Conservation (phyloP, 2,329 filamentous ascomycete species). For the Ambrosiella beaveri region DNA sequence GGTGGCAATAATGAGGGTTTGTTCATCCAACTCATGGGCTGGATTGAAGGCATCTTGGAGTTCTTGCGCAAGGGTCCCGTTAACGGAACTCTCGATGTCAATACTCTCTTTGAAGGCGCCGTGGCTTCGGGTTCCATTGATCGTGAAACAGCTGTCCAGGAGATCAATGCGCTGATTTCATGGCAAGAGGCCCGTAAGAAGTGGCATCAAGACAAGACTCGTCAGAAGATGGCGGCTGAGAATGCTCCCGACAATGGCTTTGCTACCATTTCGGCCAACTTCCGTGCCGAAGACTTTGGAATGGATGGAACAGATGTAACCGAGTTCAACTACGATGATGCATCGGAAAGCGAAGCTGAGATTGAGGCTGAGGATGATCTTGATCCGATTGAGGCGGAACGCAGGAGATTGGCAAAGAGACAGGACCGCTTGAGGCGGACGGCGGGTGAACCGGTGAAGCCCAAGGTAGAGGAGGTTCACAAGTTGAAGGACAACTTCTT, state of each 20-base stretch:
- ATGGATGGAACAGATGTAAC: conserved; percentile 72
- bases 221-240: conserved; percentile 96
- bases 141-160: conserved; percentile 51
- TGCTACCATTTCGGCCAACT: conserved; percentile 37
- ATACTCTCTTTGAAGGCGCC: conserved; percentile 74
- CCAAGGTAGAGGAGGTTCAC: conserved; percentile 57
- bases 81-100: conserved; percentile 82
- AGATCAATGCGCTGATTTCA: conserved; percentile 71
- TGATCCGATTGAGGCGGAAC: conserved; percentile 77
- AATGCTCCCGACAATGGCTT: conserved; percentile 25
- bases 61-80: conserved; percentile 77
- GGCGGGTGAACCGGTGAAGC: conserved; percentile 73
- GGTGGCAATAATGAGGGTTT: conserved; percentile 35
- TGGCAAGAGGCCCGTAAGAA: conserved; percentile 95
- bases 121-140: conserved; percentile 51
- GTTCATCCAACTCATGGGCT: conserved; percentile 90
- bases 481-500: conserved; percentile 68
- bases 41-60: conserved; percentile 89
- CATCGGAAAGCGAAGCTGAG: conserved; percentile 40
- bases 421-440: conserved; percentile 65
- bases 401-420: conserved; percentile 55
- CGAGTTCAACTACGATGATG: conserved; percentile 55
- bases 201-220: conserved; percentile 95
- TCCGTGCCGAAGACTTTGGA: conserved; percentile 76
- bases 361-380: conserved; percentile 57